These are phyloP conservation scores for Emergomyces orientalis DNA, from an alignment of 2,329 filamentous ascomycete species.

Conservation along the genomic window DNA sequence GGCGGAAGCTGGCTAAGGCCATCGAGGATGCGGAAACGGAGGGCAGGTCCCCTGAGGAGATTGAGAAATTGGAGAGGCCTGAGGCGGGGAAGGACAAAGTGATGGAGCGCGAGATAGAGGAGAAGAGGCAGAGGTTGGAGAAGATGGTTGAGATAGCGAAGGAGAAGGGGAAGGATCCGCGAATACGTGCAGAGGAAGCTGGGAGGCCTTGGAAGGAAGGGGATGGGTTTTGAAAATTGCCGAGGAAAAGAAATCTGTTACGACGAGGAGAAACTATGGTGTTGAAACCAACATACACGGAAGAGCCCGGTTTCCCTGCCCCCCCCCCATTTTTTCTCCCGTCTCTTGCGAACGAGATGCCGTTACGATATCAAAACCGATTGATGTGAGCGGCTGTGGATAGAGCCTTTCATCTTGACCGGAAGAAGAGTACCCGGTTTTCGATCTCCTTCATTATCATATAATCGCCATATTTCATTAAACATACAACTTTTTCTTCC, in stretches of 20 bases:
- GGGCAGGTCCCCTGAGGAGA: conserved; percentile 18
- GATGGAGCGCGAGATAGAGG: conserved; percentile 37
- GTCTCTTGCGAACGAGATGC: too few relatives aligned
- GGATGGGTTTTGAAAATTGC: conserved; percentile 41
- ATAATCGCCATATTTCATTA: too few relatives aligned
- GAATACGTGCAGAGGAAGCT: conserved; percentile 43
- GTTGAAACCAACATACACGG: too few relatives aligned
- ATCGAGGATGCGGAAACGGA: conserved; percentile 22
- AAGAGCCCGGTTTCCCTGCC: too few relatives aligned
- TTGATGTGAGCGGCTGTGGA: too few relatives aligned
- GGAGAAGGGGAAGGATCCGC: conserved; percentile 43
- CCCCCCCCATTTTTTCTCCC: too few relatives aligned
- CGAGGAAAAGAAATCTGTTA: neutral
- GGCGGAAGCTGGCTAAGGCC: conserved; percentile 33
- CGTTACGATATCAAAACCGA: too few relatives aligned
- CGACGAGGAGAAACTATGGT: neutral
- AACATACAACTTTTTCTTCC: too few relatives aligned
- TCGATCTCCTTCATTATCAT: too few relatives aligned
- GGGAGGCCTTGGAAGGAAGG: conserved; percentile 48
- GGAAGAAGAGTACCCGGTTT: too few relatives aligned
- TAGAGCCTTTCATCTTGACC: too few relatives aligned
- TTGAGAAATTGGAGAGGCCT: conserved; percentile 27
- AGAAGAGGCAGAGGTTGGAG: conserved; percentile 36
- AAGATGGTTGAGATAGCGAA: conserved; percentile 38
- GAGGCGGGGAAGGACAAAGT: conserved; percentile 36